Evolutionary conservation across 2,329 filamentous ascomycete species (phyloP).

Genomic region (Sordariomycetes sp.): DNA sequence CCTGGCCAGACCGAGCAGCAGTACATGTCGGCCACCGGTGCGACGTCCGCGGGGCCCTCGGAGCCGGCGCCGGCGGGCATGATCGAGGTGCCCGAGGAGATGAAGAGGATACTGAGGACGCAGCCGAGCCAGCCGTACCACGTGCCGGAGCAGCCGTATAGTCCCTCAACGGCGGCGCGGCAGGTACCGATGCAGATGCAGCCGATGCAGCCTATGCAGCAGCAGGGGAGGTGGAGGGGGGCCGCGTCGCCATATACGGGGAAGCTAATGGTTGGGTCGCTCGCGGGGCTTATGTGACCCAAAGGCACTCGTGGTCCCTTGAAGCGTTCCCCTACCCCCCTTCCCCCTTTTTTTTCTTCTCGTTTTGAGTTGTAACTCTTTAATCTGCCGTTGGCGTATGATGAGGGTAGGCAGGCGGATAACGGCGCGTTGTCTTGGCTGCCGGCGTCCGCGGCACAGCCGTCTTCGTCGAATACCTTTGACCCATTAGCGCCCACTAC

Average conservation of each 20-base stretch:
- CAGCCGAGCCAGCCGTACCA: constrained; percentile 44
- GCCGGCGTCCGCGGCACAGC: too few species aligned
- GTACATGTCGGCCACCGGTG: constrained; percentile 30
- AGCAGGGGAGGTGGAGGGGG: constrained; percentile 37
- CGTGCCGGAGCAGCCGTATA: constrained; percentile 31
- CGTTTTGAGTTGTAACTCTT: too few species aligned
- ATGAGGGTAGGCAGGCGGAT: neutral
- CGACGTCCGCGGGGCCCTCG: constrained; percentile 25
- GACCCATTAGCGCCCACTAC: too few species aligned
- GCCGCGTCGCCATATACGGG: constrained; percentile 39
- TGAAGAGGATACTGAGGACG: constrained; percentile 47
- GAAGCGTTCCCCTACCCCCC: too few species aligned
- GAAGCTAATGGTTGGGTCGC: constrained; percentile 84
- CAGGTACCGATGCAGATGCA: constrained; percentile 24
- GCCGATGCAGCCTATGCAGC: too few species aligned
- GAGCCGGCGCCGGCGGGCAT: constrained; percentile 37
- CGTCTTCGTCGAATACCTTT: neutral
- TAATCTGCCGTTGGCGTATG: neutral
- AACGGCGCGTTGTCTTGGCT: neutral
- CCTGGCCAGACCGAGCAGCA: constrained; percentile 17
- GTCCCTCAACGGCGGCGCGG: constrained; percentile 32
- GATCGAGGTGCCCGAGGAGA: constrained; percentile 53
- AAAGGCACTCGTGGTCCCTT: neutral
- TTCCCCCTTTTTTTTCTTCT: neutral
- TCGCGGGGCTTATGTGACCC: constrained; percentile 84